Evolutionary conservation across 2,329 filamentous ascomycete species (phyloP).

Genomic region (Sclerotiophoma versabilis): DNA sequence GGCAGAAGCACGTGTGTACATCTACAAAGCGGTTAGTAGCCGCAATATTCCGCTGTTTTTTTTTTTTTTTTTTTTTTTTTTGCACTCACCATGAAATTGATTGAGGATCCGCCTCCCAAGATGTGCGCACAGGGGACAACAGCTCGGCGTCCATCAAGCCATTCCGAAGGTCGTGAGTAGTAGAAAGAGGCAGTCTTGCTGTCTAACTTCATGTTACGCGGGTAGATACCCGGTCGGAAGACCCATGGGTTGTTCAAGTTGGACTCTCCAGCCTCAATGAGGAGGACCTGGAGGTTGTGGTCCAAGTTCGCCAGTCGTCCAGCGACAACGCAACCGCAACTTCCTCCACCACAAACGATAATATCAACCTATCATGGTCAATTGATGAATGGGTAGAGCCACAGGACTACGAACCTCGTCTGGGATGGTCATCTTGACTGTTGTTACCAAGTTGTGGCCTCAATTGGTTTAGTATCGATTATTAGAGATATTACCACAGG

Average conservation of each 20-base stretch:
- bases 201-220: conserved; percentile 80
- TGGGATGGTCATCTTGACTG: conserved; percentile 65
- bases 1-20: conserved; percentile 75
- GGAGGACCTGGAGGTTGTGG: conserved; percentile 73
- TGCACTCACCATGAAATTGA: conserved; percentile 85
- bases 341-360: conserved; percentile 78
- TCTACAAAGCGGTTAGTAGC: conserved; percentile 51
- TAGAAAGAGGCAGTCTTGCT: conserved; percentile 85
- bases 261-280: conserved; percentile 75
- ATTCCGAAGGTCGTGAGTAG: conserved; percentile 76
- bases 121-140: conserved; percentile 78
- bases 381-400: background rate
- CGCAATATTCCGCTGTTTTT: too few species aligned
- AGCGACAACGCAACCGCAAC: conserved; percentile 62
- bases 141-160: conserved; percentile 73
- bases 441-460: background rate
- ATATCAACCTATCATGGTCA: conserved; percentile 66
- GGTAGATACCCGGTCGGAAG: conserved; percentile 77
- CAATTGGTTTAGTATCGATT: background rate
- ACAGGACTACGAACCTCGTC: conserved; percentile 61
- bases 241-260: conserved; percentile 82
- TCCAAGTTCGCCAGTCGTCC: conserved; percentile 75
- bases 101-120: conserved; percentile 74
- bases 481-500: conserved; percentile 31
- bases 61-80: too few species aligned